Evolutionary conservation across 2,329 filamentous ascomycete genomes (phyloP).

Genomic region (Sporothrix schenckii): DNA sequence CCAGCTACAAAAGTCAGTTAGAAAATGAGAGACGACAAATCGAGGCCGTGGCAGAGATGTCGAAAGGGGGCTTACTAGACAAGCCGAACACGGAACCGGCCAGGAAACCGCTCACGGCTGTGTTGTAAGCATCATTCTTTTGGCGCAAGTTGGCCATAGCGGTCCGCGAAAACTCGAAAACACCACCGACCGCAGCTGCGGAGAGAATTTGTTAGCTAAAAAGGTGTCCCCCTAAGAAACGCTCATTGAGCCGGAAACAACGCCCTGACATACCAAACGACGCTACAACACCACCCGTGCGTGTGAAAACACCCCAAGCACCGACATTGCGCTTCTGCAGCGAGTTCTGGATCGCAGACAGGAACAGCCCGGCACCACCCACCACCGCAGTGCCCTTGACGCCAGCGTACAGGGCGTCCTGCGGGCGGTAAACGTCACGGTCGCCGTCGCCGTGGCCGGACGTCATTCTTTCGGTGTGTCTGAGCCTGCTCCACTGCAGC

Average conservation of each 20-base stretch:
- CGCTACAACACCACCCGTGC: slow-evolving; percentile 71
- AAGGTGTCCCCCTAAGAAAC: not conserved
- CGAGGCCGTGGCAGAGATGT: not conserved
- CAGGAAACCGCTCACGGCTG: slow-evolving; percentile 74
- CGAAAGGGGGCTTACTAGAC: slow-evolving; percentile 59
- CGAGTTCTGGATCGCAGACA: slow-evolving; percentile 73
- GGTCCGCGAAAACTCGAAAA: slow-evolving; percentile 75
- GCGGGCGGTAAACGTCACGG: slow-evolving; percentile 43
- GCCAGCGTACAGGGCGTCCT: slow-evolving; percentile 62
- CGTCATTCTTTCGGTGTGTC: slow-evolving; percentile 40
- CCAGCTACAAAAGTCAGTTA: slow-evolving; percentile 50
- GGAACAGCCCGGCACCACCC: slow-evolving; percentile 61
- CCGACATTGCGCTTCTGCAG: slow-evolving; percentile 81
- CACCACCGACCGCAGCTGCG: slow-evolving; percentile 70
- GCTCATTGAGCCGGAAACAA: not conserved
- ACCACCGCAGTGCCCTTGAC: slow-evolving; percentile 59
- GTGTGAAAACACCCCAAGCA: slow-evolving; percentile 76
- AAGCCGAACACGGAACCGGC: slow-evolving; percentile 74
- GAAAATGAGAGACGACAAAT: not conserved
- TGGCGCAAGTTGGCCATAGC: slow-evolving; percentile 83
- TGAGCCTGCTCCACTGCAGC: slow-evolving; percentile 9
- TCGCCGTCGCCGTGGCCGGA: slow-evolving; percentile 36
- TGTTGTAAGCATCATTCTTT: slow-evolving; percentile 78
- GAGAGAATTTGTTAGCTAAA: slow-evolving; percentile 30
- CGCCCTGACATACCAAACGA: slow-evolving; percentile 58